Evolutionary conservation across 768 basidiomycete species (phyloP), one percentile per base, ranked within the genome.

Genomic region (Exidia glandulosa): DNA sequence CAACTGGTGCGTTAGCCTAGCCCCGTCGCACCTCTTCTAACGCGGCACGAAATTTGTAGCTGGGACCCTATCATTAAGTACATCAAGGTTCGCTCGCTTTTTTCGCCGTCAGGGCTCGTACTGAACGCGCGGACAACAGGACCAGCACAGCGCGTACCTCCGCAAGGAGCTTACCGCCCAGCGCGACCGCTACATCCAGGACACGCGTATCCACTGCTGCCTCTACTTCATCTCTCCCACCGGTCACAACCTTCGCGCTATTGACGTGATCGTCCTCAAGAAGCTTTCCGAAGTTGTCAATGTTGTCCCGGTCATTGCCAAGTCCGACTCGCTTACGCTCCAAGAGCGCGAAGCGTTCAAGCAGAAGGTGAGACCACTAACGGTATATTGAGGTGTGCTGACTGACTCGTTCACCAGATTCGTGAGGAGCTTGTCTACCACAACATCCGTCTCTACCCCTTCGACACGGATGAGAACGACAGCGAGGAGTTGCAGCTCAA

Each of bases 21-120:
- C 54, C 45, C 19, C 31, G n/a, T 25, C 0, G 23, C 7, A 14
- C 55, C 37, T 23, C 29, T 27, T 41, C 7, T 36, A 32, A 31
- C 32, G 56, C 27, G 47, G 52, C 29, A 10, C 34, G 27, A 2
- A 9, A 63, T 45, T n/a, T 48, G n/a, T 62, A 94, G 91, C 80
- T 99, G 95, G 95, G 95, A 99, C 69, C 90, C 95, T 47, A 98
- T 99, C 68, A 81, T 98, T 71, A 97, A 96, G 74, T 96, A 99
- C 74, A 97, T 97, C 79, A 93, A 94, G 78, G 67, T 65, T 27
- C 25, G 59, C 36, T 34, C 7, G 41, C 14, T 45, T 14, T 37
- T 60, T 16, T 41, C 47, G 25, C 2, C 29, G 30, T 32, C n/a
- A n/a, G n/a, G n/a, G 27, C 25, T 60, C 27, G 33, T 41, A 56